Percentiles rank a stretch among this genome's conserved stretches.
phyloP scores from a whole-genome alignment of 2,329 filamentous ascomycete genomes.

The Xylariaceae sp. region DNA sequence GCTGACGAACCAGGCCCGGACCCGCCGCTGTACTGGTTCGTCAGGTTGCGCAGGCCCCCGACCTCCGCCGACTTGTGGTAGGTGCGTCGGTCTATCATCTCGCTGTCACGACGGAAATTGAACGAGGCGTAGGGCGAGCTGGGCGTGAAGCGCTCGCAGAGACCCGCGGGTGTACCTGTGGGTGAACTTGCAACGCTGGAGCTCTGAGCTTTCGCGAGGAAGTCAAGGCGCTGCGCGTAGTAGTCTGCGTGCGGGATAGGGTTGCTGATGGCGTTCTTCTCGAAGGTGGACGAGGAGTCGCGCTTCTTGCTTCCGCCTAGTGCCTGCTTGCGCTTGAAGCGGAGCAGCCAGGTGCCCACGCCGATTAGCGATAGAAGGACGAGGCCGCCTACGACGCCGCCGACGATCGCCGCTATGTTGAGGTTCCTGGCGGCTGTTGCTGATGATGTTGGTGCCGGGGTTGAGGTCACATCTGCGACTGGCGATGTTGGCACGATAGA shows the following conservation, averaged over 20 bases:
- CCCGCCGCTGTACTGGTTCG: conserved; percentile 15
- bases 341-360: conserved; percentile 16
- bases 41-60: conserved; percentile 26
- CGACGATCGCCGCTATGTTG: conserved; percentile 30
- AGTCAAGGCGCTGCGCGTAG: conserved; percentile 26
- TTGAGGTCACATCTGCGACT: neutral
- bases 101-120: conserved; percentile 21
- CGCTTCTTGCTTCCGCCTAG: conserved; percentile 9
- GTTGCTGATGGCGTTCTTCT: conserved; percentile 29
- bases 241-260: conserved; percentile 29
- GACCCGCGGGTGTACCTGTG: conserved; percentile 1
- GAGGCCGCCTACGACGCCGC: conserved; percentile 28
- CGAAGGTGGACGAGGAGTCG: conserved; percentile 23
- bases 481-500: conserved; percentile 1
- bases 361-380: conserved; percentile 18
- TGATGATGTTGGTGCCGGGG: conserved; percentile 16
- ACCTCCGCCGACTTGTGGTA: conserved; percentile 30
- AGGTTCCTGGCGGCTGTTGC: conserved; percentile 16
- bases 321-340: conserved; percentile 22
- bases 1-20: neutral
- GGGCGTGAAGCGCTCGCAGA: conserved; percentile 20
- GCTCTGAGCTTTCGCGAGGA: conserved; percentile 27
- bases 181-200: conserved; percentile 21
- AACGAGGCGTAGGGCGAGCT: conserved; percentile 25
- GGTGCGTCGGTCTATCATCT: conserved; percentile 24